phyloP scores from a whole-genome alignment of 495 filamentous ascomycete genomes.

The Cudoniella acicularis region DNA sequence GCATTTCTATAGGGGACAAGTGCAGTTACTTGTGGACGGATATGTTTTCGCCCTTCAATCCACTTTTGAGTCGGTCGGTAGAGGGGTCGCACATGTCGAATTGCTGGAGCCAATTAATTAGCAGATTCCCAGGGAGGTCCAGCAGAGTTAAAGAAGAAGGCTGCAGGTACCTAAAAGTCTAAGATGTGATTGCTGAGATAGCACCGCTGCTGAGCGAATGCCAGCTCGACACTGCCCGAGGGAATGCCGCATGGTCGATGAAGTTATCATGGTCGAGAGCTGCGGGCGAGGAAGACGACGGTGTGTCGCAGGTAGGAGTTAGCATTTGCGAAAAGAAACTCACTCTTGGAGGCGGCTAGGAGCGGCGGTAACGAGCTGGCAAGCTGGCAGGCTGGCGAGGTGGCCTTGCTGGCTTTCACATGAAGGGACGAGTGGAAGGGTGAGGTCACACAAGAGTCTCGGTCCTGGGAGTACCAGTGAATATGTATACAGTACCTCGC shows the following conservation, averaged over 20 bases:
- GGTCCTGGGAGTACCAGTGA: not conserved
- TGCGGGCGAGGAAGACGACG: not conserved
- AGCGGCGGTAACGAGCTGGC: no score
- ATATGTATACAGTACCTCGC: not conserved
- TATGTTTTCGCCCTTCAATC: constrained; percentile 9
- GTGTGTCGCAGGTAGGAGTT: not conserved
- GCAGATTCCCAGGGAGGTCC: not conserved
- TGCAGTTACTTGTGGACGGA: constrained; percentile 9
- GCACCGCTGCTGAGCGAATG: constrained; percentile 5
- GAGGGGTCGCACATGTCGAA: constrained; percentile 16
- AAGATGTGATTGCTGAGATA: constrained; percentile 1
- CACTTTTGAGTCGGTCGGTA: constrained; percentile 18
- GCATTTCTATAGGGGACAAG: constrained; percentile 16
- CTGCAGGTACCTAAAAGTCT: constrained; percentile 10
- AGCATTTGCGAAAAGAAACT: not conserved
- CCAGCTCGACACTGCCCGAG: constrained; percentile 23
- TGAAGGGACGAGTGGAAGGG: not conserved
- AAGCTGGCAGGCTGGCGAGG: no score
- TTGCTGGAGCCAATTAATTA: constrained; percentile 2
- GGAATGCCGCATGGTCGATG: constrained; percentile 22
- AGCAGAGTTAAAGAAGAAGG: not conserved
- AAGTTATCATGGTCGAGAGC: constrained; percentile 23
- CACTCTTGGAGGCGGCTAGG: not conserved
- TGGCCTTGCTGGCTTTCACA: not conserved
- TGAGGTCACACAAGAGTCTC: not conserved